A percentile compares a stretch with the other conserved stretches of the same genome.
Evolutionary conservation across 2,329 filamentous ascomycete genomes (phyloP).

Genomic region (Sporothrix protearum): DNA sequence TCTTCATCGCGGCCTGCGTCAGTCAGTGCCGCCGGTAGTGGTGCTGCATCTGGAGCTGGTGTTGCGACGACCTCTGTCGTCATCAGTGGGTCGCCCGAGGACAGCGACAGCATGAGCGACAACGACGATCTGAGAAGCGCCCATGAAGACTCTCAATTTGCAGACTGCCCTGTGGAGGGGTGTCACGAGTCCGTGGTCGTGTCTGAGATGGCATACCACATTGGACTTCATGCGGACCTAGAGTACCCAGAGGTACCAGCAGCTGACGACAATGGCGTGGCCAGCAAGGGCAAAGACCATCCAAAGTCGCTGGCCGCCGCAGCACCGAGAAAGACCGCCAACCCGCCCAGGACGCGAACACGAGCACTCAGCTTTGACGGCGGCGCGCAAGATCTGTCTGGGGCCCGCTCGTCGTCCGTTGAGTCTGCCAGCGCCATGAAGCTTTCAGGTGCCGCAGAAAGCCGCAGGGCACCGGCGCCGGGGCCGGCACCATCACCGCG

Average conservation of each 20-base stretch:
- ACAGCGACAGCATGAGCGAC: constrained; percentile 5
- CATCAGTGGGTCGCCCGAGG: not conserved
- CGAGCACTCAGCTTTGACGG: not conserved
- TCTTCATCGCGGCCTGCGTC: not conserved
- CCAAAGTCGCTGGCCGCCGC: not conserved
- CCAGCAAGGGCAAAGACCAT: not conserved
- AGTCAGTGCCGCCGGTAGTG: not conserved
- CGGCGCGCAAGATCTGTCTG: not conserved
- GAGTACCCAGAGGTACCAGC: constrained; percentile 35
- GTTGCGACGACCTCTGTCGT: not conserved
- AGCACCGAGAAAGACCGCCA: not conserved
- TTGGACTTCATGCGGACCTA: constrained; percentile 54
- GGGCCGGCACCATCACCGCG: not conserved
- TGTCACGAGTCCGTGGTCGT: constrained; percentile 57
- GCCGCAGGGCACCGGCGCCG: not conserved
- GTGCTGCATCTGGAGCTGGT: too few relatives aligned
- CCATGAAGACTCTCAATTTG: constrained; percentile 38
- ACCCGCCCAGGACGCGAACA: not conserved
- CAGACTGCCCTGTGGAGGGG: constrained; percentile 52
- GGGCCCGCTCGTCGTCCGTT: not conserved
- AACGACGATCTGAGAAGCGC: constrained; percentile 30
- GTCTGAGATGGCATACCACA: constrained; percentile 54
- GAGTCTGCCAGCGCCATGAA: not conserved
- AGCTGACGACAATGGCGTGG: constrained; percentile 2
- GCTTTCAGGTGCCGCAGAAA: not conserved